These are phyloP conservation scores for Poa annua DNA, from an alignment of 176 grass and related monocot genomes.

Conservation along the genomic window DNA sequence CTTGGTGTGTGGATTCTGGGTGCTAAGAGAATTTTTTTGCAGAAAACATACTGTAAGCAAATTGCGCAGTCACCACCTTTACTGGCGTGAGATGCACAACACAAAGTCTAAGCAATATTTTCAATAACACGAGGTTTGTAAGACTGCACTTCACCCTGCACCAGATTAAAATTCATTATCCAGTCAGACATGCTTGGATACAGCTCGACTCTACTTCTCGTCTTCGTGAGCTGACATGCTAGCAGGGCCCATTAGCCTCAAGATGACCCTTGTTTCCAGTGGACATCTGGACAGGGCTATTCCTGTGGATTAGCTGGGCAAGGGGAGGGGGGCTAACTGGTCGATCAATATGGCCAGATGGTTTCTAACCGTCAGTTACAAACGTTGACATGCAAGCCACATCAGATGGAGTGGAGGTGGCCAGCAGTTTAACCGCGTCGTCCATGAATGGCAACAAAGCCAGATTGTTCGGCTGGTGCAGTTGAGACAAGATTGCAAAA, in stretches of 20 bases:
- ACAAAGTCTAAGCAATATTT: background rate
- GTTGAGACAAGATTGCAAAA: background rate
- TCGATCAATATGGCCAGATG: background rate
- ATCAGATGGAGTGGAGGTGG: background rate
- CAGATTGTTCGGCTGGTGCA: background rate
- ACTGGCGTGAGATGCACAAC: background rate
- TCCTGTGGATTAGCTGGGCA: background rate
- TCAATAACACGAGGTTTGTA: conserved; percentile 6
- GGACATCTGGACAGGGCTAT: background rate
- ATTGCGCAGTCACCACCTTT: background rate
- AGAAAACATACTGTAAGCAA: conserved; percentile 1
- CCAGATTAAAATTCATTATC: background rate
- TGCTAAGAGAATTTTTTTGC: too few relatives aligned
- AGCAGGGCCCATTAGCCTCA: background rate
- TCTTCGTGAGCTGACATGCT: background rate
- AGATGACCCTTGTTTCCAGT: background rate
- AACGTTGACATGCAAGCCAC: background rate
- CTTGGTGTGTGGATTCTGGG: background rate
- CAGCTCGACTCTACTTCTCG: background rate
- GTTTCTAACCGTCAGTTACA: background rate
- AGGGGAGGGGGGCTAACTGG: background rate
- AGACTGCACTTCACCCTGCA: background rate
- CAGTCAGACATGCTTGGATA: background rate
- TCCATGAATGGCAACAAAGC: background rate
- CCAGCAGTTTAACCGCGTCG: background rate